Conservation (phyloP, 495 filamentous ascomycete species). For the Tetracladium marchalianum region DNA sequence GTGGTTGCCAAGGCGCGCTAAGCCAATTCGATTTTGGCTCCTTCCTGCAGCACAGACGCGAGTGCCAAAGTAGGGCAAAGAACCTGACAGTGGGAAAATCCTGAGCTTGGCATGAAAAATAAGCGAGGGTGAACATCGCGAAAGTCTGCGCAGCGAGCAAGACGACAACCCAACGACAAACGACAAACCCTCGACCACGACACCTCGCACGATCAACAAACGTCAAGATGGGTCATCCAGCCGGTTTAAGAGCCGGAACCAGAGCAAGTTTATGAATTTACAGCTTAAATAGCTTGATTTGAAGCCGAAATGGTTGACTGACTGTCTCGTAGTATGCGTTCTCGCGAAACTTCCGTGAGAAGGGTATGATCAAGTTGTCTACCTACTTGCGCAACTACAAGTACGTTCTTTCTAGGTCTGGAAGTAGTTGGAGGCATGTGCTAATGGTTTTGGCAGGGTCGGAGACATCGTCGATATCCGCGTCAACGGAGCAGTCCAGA, state of each 20-base stretch:
- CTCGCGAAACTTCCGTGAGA: constrained; percentile 84
- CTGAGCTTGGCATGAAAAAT: not conserved
- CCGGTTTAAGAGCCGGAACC: constrained; percentile 90
- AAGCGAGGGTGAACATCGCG: not conserved
- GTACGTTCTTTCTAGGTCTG: constrained; percentile 34
- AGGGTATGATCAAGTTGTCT: constrained; percentile 79
- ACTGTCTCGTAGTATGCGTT: constrained; percentile 68
- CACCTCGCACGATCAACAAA: constrained; percentile 18
- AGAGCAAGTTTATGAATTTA: constrained; percentile 46
- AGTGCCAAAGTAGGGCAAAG: no score
- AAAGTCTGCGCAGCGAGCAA: not conserved
- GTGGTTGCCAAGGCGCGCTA: not conserved
- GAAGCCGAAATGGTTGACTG: constrained; percentile 2
- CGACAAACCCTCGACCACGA: constrained; percentile 1
- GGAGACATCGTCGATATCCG: constrained; percentile 96
- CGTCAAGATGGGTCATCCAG: constrained; percentile 83
- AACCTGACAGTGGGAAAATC: no score
- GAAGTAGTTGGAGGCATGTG: constrained; percentile 5
- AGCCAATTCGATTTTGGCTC: not conserved
- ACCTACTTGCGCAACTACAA: constrained; percentile 90
- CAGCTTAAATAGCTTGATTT: not conserved
- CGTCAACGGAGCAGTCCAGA: constrained; percentile 95
- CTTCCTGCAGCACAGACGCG: no score
- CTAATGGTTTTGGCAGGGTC: constrained; percentile 48
- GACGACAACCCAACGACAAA: constrained; percentile 1